These are phyloP conservation scores for Pseudopyricularia javanii DNA, from an alignment of 2,329 filamentous ascomycete genomes.

Conservation along the genomic window DNA sequence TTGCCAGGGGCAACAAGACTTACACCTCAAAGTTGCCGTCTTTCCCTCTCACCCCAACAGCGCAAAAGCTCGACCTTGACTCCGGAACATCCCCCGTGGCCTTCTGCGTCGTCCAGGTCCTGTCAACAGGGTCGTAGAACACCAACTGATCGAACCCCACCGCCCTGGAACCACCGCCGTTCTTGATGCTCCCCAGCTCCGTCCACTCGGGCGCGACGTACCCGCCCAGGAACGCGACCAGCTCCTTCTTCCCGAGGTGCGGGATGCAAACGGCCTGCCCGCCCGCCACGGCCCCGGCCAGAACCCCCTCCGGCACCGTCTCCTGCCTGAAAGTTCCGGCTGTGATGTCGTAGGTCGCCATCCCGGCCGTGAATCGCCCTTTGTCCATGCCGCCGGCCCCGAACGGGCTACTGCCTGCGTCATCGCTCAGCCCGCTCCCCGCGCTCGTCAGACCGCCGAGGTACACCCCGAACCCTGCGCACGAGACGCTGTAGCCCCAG, in stretches of 20 bases:
- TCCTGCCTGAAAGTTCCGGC: neutral
- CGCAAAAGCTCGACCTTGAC: constrained; percentile 17
- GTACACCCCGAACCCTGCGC: neutral
- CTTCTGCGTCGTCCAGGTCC: constrained; percentile 20
- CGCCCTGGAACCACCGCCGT: neutral
- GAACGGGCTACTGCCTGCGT: neutral
- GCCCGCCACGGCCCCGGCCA: neutral
- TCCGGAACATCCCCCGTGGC: constrained; percentile 18
- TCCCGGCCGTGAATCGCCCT: neutral
- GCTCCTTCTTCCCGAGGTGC: neutral
- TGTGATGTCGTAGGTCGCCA: neutral
- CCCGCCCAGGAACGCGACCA: constrained; percentile 1
- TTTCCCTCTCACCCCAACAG: constrained; percentile 17
- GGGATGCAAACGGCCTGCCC: neutral
- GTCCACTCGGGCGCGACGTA: neutral
- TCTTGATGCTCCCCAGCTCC: neutral
- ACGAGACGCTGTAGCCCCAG: neutral
- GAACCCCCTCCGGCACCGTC: neutral
- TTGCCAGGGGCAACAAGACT: neutral
- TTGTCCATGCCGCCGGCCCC: neutral
- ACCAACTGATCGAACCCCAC: constrained; percentile 15
- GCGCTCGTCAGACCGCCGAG: neutral
- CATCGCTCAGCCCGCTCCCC: neutral
- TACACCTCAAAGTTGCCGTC: constrained; percentile 10
- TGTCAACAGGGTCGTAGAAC: constrained; percentile 19